phyloP scores from a whole-genome alignment of 306 rosid genomes.

The Lathyrus oleraceus region DNA sequence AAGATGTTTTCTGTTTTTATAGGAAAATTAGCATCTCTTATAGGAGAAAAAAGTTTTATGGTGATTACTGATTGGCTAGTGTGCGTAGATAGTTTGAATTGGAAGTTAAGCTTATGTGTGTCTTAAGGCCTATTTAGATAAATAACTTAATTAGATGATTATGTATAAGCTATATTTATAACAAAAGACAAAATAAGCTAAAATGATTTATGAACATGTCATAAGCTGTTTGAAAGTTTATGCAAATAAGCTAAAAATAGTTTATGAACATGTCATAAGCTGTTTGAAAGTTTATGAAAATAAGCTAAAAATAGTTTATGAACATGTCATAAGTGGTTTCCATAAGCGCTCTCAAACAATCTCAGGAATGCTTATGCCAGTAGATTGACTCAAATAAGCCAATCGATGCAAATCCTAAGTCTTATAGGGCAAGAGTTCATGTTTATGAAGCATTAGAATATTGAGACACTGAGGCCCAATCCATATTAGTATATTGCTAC shows the following conservation, averaged over 20 bases:
- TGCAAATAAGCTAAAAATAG: no score
- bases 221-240: no score
- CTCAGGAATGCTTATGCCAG: no score
- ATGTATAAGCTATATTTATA: not conserved
- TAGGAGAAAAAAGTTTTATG: not conserved
- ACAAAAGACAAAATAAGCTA: no score
- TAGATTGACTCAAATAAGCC: no score
- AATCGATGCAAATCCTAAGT: not conserved
- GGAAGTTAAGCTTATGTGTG: not conserved
- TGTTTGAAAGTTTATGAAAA: no score
- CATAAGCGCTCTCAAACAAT: no score
- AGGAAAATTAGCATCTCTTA: not conserved
- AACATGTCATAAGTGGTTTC: no score
- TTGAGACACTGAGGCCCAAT: not conserved
- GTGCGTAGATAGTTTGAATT: slow-evolving; percentile 4
- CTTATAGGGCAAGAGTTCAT: not conserved
- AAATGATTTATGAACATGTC: no score
- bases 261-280: no score
- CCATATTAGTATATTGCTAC: slow-evolving; percentile 2
- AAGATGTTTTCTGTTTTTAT: not conserved
- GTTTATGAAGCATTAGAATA: slow-evolving; percentile 12
- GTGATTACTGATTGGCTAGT: not conserved
- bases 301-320: no score
- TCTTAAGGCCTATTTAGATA: not conserved
- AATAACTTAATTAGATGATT: not conserved